Conservation (phyloP, 148 eudicot genomes). For the Rhododendron ovatum region DNA sequence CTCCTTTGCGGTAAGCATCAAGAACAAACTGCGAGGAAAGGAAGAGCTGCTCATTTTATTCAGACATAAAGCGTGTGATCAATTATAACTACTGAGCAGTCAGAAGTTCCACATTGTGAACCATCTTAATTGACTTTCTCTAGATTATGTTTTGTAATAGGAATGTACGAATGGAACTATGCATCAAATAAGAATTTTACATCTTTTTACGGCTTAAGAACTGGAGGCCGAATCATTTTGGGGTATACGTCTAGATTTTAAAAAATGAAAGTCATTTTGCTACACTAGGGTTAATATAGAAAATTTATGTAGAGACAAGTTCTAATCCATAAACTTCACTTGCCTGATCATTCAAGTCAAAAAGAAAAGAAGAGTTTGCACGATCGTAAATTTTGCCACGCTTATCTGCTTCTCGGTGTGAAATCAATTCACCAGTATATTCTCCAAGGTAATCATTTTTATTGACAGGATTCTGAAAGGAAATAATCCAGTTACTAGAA, state of each 20-base stretch:
- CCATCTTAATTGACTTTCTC: not conserved
- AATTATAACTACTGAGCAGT: not conserved
- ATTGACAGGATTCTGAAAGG: conserved; percentile 61
- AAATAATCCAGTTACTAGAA: conserved; percentile 12
- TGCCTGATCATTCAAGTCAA: conserved; percentile 92
- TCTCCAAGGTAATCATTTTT: conserved; percentile 88
- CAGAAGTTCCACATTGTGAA: not conserved
- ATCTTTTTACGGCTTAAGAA: not conserved
- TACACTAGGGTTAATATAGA: not conserved
- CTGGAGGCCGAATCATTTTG: not conserved
- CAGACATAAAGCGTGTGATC: not conserved
- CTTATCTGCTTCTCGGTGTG: conserved; percentile 90
- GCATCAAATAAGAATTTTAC: not conserved
- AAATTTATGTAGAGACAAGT: not conserved
- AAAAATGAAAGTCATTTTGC: not conserved
- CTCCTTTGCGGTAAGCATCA: conserved; percentile 94
- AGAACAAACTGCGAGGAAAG: conserved; percentile 68
- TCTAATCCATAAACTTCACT: conserved; percentile 21
- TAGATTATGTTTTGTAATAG: not conserved
- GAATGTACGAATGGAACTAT: not conserved
- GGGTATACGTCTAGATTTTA: not conserved
- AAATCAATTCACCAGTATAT: conserved; percentile 79
- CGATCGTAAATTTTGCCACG: conserved; percentile 95
- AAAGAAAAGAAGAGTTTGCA: conserved; percentile 85
- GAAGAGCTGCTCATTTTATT: not conserved